Base-by-base conservation (phyloP, 306 rosid genomes). In the Dalbergia cochinchinensis region DNA sequence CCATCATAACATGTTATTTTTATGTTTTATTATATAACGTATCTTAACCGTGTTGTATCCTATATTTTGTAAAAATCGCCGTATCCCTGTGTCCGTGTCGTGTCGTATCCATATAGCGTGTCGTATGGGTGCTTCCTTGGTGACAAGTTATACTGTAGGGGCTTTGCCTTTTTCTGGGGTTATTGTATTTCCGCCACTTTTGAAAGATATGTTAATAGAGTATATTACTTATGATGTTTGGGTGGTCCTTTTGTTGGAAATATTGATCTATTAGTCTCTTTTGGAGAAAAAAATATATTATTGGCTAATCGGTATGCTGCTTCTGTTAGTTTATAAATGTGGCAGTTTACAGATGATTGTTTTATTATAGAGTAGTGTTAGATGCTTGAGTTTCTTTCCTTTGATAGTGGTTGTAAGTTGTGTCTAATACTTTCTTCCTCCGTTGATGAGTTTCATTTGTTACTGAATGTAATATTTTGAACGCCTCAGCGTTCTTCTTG, bases 91-190 rank as follows among this genome's bases (percentile, higher is more conserved):
- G n/a, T n/a, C n/a, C n/a, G n/a, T n/a, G n/a, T n/a, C n/a, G n/a
- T n/a, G n/a, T n/a, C n/a, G n/a, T n/a, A n/a, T n/a, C n/a, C n/a
- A n/a, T n/a, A n/a, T n/a, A n/a, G n/a, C n/a, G n/a, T n/a, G n/a
- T n/a, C n/a, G n/a, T n/a, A n/a, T n/a, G n/a, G n/a, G n/a, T n/a
- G n/a, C n/a, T n/a, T n/a, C n/a, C n/a, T n/a, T n/a, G n/a, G 60
- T 58, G 55, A n/a, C 80, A 15, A 14, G 11, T 12, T 34, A 44
- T 31, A 57, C 26, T n/a, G 11, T 18, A 66, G 19, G 64, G 69
- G n/a, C 50, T 34, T 42, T 15, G 16, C 79, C 48, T 35, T 75
- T 47, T 61, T 37, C 16, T 69, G 64, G 86, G 48, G 44, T 45
- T 33, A 58, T 44, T 58, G 67, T 48, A 22, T 34, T 69, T 19